Conservation (phyloP, 2,329 filamentous ascomycete genomes). For the Colletotrichum sp. region DNA sequence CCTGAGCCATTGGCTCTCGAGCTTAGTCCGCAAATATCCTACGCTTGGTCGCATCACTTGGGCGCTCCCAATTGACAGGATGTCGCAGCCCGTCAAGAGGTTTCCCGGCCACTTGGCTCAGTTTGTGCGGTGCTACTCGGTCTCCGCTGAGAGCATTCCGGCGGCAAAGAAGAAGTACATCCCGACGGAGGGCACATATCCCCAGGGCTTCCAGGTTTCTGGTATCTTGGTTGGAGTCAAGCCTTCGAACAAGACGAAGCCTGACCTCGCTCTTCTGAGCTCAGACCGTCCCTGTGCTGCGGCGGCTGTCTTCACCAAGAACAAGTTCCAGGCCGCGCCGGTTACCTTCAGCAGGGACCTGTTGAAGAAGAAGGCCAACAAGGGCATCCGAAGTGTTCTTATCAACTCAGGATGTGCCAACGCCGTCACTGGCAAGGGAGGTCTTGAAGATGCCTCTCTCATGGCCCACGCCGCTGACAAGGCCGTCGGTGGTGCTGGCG, state of each 20-base stretch:
- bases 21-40: not conserved
- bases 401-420: constrained; percentile 98
- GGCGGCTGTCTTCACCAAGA: constrained; percentile 95
- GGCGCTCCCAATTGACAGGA: not conserved
- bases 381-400: constrained; percentile 79
- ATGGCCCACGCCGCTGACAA: constrained; percentile 85
- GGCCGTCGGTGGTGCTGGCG: constrained; percentile 49
- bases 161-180: constrained; percentile 89
- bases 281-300: constrained; percentile 87
- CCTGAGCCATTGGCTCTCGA: constrained; percentile 13
- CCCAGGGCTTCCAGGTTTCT: constrained; percentile 85
- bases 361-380: constrained; percentile 68
- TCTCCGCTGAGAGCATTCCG: constrained; percentile 68
- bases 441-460: constrained; percentile 82
- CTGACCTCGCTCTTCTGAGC: constrained; percentile 86
- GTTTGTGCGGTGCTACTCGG: constrained; percentile 59
- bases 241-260: constrained; percentile 86
- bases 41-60: not conserved
- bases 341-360: constrained; percentile 84
- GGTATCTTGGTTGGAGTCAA: constrained; percentile 94
- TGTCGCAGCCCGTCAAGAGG: constrained; percentile 21
- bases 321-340: constrained; percentile 96
- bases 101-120: constrained; percentile 20
- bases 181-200: constrained; percentile 83
- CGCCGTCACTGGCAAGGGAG: constrained; percentile 91